These are phyloP conservation scores for Cryphonectria naterciae DNA, from an alignment of 2,329 filamentous ascomycete species.

Conservation along the genomic window DNA sequence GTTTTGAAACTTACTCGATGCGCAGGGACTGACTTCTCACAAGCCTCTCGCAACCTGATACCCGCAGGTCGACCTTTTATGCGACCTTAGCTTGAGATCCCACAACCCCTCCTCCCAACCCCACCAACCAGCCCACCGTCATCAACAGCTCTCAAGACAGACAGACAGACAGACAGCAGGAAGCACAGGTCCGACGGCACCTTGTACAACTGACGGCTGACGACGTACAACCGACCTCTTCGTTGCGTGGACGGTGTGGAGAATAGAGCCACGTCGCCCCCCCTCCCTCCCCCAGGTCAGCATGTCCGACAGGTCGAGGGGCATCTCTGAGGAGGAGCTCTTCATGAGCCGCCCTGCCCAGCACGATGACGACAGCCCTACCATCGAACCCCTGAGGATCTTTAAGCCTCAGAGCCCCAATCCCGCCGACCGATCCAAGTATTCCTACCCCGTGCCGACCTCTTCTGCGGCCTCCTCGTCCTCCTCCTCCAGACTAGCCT, in stretches of 20 bases:
- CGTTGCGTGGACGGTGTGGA: conserved; percentile 14
- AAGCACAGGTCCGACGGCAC: not conserved
- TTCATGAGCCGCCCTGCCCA: conserved; percentile 69
- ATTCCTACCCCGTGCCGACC: conserved; percentile 50
- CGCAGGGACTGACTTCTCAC: conserved; percentile 16
- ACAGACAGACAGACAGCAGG: not conserved
- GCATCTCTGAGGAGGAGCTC: conserved; percentile 79
- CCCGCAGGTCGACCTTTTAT: conserved; percentile 28
- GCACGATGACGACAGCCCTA: conserved; percentile 67
- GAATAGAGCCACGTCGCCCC: conserved; percentile 20
- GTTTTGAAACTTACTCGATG: conserved; percentile 23
- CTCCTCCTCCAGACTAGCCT: conserved; percentile 56
- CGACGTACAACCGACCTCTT: not conserved
- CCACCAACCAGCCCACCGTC: conserved; percentile 24
- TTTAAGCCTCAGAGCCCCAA: conserved; percentile 75
- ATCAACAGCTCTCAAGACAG: conserved; percentile 19
- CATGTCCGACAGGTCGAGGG: conserved; percentile 60
- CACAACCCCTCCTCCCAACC: conserved; percentile 14
- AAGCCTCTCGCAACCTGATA: conserved; percentile 19
- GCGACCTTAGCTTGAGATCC: conserved; percentile 26
- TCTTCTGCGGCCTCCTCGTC: conserved; percentile 46
- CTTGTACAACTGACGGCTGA: not conserved
- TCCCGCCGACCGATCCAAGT: conserved; percentile 56
- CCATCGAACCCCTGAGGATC: conserved; percentile 82
- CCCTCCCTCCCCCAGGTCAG: conserved; percentile 22